A percentile compares a stretch with the other conserved stretches of the same genome.
Conservation (phyloP, 148 eudicot genomes). For the Camellia japonica region DNA sequence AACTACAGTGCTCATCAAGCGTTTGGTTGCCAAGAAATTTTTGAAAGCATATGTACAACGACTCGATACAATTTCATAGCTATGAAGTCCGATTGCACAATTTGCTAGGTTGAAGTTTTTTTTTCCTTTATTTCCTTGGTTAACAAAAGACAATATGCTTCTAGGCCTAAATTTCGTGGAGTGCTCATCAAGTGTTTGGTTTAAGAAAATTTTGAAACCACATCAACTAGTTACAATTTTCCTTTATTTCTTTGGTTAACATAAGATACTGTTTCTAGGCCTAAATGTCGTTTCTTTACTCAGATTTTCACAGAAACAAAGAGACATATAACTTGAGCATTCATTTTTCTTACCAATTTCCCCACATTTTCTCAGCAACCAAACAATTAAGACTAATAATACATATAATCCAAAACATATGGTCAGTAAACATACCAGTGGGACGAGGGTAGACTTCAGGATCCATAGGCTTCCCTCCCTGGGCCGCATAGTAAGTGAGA, state of each 20-base stretch:
- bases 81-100: too few relatives aligned
- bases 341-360: not conserved
- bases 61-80: too few relatives aligned
- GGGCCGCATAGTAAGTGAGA: conserved; percentile 52
- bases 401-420: not conserved
- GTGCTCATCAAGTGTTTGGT: too few relatives aligned
- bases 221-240: too few relatives aligned
- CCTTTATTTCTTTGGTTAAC: not conserved
- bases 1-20: not conserved
- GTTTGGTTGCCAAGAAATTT: not conserved
- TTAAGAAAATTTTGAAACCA: too few relatives aligned
- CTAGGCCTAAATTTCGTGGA: too few relatives aligned
- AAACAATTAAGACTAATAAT: not conserved
- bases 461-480: conserved; percentile 59
- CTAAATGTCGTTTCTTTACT: not conserved
- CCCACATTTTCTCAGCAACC: not conserved
- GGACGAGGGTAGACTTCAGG: conserved; percentile 95
- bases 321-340: not conserved
- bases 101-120: too few relatives aligned
- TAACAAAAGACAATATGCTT: too few relatives aligned
- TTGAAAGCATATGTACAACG: not conserved
- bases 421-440: conserved; percentile 40
- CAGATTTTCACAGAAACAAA: not conserved
- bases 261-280: not conserved
- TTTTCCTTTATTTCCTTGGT: too few relatives aligned